Evolutionary conservation across 73 alveolate species (phyloP), one percentile per base, ranked within the genome.

Genomic region (Blepharisma japonicum): DNA sequence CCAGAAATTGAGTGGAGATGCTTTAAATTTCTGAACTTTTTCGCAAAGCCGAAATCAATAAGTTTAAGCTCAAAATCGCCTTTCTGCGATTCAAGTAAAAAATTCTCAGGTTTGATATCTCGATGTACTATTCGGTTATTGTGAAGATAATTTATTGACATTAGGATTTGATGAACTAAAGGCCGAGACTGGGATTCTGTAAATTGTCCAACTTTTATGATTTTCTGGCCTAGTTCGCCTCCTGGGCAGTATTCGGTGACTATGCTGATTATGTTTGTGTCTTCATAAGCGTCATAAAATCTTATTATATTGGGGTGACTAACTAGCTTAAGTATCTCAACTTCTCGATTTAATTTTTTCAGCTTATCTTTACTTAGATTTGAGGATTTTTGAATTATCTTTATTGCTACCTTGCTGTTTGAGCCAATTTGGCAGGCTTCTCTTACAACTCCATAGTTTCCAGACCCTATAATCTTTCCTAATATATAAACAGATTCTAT

Each of bases 21-120:
- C 11, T 68, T 68, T 9, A 7, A n/a, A 23, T 9, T 14, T 14
- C 20, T 68, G 25, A 68, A 14, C 3, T 7, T 14, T 68, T 68
- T 68, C 3, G 79, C 79, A 14, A 68, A 21, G 5, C 79, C 79
- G 5, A 68, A 68, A 38, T 68, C 79, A 14, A 68, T 68, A 9
- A 68, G 21, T 68, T 68, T 68, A 1, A 45, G 0, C 3, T 68
- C 38, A 39, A 42, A 9, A 32, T 42, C 79, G 20, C 38, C 20
- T 11, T n/a, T 27, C 68, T 42, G 11, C 6, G 14, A 8, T 8
- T 83, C 87, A 6, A 87, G 56, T 82, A 87, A 82, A 7, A 83
- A 79, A 68, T 87, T 87, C 80, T 87, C 91, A 9, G 94, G 94
- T 32, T 87, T 87, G 72, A 87, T 56, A 71, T 87, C 94, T 27